Evolutionary conservation across 345 rosid species (phyloP).

Genomic region (Brassica cretica): DNA sequence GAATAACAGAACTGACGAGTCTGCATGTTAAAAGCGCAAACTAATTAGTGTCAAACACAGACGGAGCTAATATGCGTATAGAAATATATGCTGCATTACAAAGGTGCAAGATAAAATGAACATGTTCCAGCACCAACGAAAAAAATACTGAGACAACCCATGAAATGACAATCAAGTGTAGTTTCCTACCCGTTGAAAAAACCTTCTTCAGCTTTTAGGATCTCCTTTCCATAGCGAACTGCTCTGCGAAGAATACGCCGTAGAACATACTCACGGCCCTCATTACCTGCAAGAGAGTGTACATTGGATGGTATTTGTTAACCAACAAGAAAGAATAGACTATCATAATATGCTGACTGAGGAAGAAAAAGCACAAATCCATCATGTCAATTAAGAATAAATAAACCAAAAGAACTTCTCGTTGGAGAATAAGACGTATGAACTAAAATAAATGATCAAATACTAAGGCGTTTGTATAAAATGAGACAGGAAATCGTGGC

Average conservation of each 20-base stretch:
- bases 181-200: conserved; percentile 79
- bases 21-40: conserved; percentile 43
- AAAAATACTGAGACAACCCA: background rate
- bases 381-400: background rate
- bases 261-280: conserved; percentile 94
- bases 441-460: background rate
- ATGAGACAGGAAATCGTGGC: conserved; percentile 6
- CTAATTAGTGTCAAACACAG: conserved; percentile 8
- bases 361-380: background rate
- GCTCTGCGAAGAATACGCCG: conserved; percentile 98
- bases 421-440: background rate
- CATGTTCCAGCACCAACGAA: background rate
- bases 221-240: conserved; percentile 90
- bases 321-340: background rate
- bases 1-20: conserved; percentile 71
- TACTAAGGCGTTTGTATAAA: background rate
- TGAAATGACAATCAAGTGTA: background rate
- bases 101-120: background rate
- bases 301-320: conserved; percentile 8
- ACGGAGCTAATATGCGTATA: background rate
- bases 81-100: background rate
- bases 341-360: conserved; percentile 4
- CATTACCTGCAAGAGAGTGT: conserved; percentile 63
- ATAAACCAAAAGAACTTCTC: background rate
- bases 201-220: conserved; percentile 84